A percentile compares a stretch with the other conserved stretches of the same genome.
Conservation (phyloP, 192 early-diverging fungal genomes). For the Podila epigama region DNA sequence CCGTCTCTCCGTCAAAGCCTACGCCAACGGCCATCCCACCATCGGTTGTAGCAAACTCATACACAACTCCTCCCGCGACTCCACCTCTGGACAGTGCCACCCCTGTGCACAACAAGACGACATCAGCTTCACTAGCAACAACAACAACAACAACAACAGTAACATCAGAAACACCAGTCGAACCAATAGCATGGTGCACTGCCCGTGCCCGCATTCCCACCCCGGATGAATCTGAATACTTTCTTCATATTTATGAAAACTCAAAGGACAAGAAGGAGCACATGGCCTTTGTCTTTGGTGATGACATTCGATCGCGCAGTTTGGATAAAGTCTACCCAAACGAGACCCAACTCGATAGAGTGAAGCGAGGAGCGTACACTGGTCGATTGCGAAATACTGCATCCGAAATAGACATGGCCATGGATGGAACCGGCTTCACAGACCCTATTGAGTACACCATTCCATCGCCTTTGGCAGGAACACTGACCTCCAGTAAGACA, state of each 20-base stretch:
- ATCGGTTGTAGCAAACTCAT: constrained; percentile 1
- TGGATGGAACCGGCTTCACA: neutral
- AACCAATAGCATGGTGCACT: constrained; percentile 42
- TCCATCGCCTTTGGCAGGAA: neutral
- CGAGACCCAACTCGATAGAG: constrained; percentile 83
- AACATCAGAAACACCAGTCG: too few species aligned
- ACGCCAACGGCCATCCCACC: neutral
- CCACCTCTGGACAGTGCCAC: constrained; percentile 16
- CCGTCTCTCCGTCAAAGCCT: neutral
- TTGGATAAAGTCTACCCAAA: constrained; percentile 69
- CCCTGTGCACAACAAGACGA: neutral
- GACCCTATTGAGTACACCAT: neutral
- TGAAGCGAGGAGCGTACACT: constrained; percentile 78
- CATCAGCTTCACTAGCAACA: neutral
- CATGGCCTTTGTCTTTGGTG: constrained; percentile 93
- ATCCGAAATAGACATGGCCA: constrained; percentile 3
- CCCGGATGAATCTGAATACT: constrained; percentile 76
- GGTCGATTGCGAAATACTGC: constrained; percentile 52
- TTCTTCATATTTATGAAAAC: constrained; percentile 87
- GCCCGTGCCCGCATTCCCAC: constrained; percentile 85
- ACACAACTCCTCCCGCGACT: constrained; percentile 42
- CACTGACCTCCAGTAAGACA: constrained; percentile 6
- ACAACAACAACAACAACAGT: too few species aligned
- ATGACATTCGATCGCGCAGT: constrained; percentile 72
- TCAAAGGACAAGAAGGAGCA: constrained; percentile 90